Evolutionary conservation across 345 rosid species (phyloP), one percentile per base, ranked within the genome.

Genomic region (Pistacia atlantica): DNA sequence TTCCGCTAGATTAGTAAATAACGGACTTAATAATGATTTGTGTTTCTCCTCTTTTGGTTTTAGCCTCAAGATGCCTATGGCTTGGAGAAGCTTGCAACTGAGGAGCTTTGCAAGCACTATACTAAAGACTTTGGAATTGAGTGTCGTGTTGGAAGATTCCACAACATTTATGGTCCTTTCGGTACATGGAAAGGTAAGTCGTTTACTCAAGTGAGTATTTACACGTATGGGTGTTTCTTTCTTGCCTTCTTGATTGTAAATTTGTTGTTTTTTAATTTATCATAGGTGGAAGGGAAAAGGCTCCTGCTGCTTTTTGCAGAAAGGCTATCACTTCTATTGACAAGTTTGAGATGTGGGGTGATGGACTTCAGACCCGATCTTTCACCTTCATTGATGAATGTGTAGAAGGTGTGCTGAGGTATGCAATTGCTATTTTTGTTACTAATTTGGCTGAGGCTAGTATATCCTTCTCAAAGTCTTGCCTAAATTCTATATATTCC

Each of bases 11-110:
- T 20, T 22, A 6, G 11, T 75, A 20, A 65, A 70, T 59, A 52
- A 68, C 48, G 62, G 71, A n/a, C 61, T 31, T 72, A 25, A 62
- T 51, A 11, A 61, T 64, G 37, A 33, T 25, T 76, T 66, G 45
- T 62, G n/a, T 5, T 73, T 46, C 58, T 49, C 8, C 22, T 7
- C n/a, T 7, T 72, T 59, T 31, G 60, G 16, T 69, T 80, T 81
- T 85, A 94, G 99, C 99, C 99, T 79, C 99, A 97, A 94, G 99
- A 97, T 87, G 99, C 99, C 70, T 97, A 97, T 85, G 98, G 99
- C 67, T 80, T 94, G 93, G 99, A 97, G 86, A 97, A 97, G 86
- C 97, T 97, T 74, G 98, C 98, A 0, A 94, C 98, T 0, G 98
- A 97, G 89, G 98, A 97, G 86, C 75, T 94, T 79, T 97, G 99